A percentile compares a stretch with the other conserved stretches of the same genome.
Conservation (phyloP, 2,329 filamentous ascomycete species). For the Trichoderma simmonsii region DNA sequence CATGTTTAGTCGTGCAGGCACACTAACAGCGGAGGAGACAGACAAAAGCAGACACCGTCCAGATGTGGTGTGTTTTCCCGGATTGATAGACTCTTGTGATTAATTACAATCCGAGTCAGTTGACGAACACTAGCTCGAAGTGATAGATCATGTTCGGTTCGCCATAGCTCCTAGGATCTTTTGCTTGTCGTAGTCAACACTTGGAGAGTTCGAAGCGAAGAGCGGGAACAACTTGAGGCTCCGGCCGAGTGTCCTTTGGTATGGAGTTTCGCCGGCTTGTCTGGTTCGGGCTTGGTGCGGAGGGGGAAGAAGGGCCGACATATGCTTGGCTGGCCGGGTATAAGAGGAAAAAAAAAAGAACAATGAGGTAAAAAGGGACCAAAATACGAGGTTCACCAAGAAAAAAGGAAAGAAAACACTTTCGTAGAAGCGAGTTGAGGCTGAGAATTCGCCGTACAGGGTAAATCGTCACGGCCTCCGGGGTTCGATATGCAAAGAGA, state of each 20-base stretch:
- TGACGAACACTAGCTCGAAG: not conserved
- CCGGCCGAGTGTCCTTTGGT: not conserved
- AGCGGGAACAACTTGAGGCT: not conserved
- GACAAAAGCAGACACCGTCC: not conserved
- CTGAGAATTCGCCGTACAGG: not conserved
- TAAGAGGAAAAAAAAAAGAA: not conserved
- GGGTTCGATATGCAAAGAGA: not conserved
- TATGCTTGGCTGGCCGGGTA: too few species aligned
- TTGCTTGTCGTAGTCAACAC: not conserved
- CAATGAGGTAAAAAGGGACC: not conserved
- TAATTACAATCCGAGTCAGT: not conserved
- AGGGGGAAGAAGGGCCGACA: not conserved
- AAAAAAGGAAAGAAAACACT: not conserved
- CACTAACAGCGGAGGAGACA: not conserved
- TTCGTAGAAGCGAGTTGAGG: not conserved
- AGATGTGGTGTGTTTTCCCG: not conserved
- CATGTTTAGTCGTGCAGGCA: not conserved
- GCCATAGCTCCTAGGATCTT: not conserved
- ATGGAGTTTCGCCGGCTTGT: not conserved
- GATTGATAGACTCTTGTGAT: not conserved
- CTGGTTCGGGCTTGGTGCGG: not conserved
- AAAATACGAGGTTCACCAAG: not conserved
- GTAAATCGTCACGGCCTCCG: not conserved
- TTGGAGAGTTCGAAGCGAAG: not conserved
- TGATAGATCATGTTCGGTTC: not conserved